A percentile compares a stretch with the other conserved stretches of the same genome.
These are phyloP conservation scores for Pisolithus microcarpus DNA, from an alignment of 768 basidiomycete species.

Conservation along the genomic window DNA sequence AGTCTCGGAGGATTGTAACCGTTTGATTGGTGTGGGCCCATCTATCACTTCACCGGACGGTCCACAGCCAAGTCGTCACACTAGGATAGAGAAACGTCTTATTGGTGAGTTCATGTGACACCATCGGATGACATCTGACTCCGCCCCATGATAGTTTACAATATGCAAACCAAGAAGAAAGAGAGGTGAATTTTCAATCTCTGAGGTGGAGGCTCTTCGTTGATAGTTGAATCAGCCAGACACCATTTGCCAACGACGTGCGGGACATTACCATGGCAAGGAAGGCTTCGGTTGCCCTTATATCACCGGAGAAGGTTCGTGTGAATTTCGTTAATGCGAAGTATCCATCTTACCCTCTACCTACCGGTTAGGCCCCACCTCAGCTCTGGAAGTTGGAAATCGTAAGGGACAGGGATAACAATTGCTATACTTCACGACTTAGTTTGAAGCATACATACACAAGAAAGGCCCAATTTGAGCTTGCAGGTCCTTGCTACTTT, in stretches of 20 bases:
- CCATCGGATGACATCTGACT: constrained; percentile 1
- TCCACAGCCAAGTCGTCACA: constrained; percentile 40
- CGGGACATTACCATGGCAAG: constrained; percentile 45
- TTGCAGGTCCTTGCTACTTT: constrained; percentile 77
- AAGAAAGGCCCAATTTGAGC: constrained; percentile 61
- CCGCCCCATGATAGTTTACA: constrained; percentile 34
- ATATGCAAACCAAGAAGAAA: constrained; percentile 34
- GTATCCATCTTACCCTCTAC: not conserved
- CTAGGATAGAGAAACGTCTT: constrained; percentile 47
- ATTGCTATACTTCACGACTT: constrained; percentile 24
- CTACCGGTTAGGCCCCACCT: constrained; percentile 50
- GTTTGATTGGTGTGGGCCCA: constrained; percentile 45
- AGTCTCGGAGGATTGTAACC: constrained; percentile 38
- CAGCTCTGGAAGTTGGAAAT: constrained; percentile 70
- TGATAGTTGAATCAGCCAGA: constrained; percentile 34
- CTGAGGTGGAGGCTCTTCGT: not conserved
- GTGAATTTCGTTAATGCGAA: constrained; percentile 5
- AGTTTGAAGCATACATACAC: constrained; percentile 62
- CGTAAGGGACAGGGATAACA: constrained; percentile 42
- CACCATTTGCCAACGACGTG: constrained; percentile 48
- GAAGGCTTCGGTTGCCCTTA: constrained; percentile 37
- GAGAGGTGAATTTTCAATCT: constrained; percentile 34
- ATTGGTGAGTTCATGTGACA: constrained; percentile 32
- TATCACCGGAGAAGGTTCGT: constrained; percentile 28
- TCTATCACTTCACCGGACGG: constrained; percentile 36